Conservation (phyloP, 768 basidiomycete species). For the Leccinellum rugosiceps region DNA sequence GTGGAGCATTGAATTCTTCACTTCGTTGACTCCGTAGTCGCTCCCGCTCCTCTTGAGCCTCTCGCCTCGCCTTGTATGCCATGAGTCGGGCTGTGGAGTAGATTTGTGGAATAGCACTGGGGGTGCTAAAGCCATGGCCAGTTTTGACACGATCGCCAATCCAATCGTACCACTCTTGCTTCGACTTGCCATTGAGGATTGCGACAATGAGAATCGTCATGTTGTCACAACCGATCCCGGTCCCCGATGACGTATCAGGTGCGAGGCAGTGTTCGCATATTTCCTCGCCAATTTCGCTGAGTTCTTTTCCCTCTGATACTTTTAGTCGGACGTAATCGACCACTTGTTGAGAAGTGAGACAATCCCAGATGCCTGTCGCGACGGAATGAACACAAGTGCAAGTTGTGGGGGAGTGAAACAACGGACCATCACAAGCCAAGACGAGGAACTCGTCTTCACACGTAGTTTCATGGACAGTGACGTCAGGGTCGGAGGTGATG, state of each 20-base stretch:
- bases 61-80: conserved; percentile 60
- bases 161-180: conserved; percentile 92
- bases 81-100: conserved; percentile 63
- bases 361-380: conserved; percentile 92
- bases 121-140: conserved; percentile 75
- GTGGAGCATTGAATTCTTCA: conserved; percentile 26
- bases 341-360: conserved; percentile 88
- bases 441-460: conserved; percentile 95
- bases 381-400: conserved; percentile 4
- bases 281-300: conserved; percentile 82
- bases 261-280: conserved; percentile 94
- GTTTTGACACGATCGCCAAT: conserved; percentile 76
- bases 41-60: conserved; percentile 52
- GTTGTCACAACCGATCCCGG: conserved; percentile 97
- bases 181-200: conserved; percentile 80
- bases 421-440: conserved; percentile 93
- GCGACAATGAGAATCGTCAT: conserved; percentile 96
- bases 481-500: conserved; percentile 92
- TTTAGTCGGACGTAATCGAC: conserved; percentile 84
- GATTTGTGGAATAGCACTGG: conserved; percentile 69
- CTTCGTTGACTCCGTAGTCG: conserved; percentile 36
- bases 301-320: conserved; percentile 72
- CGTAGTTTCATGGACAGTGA: conserved; percentile 76
- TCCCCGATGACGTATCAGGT: conserved; percentile 85
- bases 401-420: background rate